These are phyloP conservation scores for Aureobasidium zeae DNA, from an alignment of 2,329 filamentous ascomycete species.

Conservation along the genomic window DNA sequence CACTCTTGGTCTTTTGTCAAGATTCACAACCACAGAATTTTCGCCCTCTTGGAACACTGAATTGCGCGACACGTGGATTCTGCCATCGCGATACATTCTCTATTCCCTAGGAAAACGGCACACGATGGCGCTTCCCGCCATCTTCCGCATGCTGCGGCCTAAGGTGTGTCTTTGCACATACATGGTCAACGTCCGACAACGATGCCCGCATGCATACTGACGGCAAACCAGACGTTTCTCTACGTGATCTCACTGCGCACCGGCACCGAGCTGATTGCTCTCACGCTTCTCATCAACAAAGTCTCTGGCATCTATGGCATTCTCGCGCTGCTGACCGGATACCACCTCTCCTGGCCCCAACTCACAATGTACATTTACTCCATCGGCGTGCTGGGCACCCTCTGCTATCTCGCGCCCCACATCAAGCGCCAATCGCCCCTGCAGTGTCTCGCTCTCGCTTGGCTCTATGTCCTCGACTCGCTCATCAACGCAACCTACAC, in stretches of 20 bases:
- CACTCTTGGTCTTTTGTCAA: not conserved
- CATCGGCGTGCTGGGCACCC: slow-evolving; percentile 57
- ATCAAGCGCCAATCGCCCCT: slow-evolving; percentile 71
- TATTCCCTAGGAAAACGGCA: not conserved
- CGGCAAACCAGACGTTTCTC: slow-evolving; percentile 47
- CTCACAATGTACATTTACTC: slow-evolving; percentile 90
- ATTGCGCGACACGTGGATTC: not conserved
- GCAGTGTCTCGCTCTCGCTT: slow-evolving; percentile 71
- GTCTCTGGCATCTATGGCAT: slow-evolving; percentile 83
- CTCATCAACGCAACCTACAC: slow-evolving; percentile 76
- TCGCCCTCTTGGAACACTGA: not conserved
- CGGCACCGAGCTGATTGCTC: slow-evolving; percentile 73
- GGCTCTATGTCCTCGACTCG: slow-evolving; percentile 76
- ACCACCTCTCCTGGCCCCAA: slow-evolving; percentile 70
- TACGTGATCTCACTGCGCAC: slow-evolving; percentile 79
- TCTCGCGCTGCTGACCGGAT: slow-evolving; percentile 79
- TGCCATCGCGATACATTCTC: not conserved
- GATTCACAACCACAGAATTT: not conserved
- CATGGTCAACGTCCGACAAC: no score
- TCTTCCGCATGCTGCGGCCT: slow-evolving; percentile 19
- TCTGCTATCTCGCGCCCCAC: slow-evolving; percentile 64
- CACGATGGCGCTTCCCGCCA: slow-evolving; percentile 17
- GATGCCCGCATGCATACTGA: not conserved
- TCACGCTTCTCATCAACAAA: slow-evolving; percentile 84
- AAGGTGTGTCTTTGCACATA: slow-evolving; percentile 14